Conservation (phyloP, 108 stramenopile species). For the Craspedostauros australis region DNA sequence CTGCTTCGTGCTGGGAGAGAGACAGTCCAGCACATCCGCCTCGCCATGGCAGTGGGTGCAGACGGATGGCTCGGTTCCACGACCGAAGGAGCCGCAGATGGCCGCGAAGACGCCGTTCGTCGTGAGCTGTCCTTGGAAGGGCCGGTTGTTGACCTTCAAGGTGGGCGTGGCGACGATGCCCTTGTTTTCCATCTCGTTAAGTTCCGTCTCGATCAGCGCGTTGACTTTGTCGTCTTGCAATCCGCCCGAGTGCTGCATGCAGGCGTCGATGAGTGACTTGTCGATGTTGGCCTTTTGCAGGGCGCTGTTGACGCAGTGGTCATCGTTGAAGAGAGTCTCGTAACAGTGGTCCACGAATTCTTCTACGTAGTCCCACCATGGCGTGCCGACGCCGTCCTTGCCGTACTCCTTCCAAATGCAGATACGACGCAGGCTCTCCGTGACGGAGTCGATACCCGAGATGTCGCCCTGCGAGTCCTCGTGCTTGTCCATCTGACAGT, state of each 20-base stretch:
- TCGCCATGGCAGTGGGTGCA: slow-evolving; percentile 46
- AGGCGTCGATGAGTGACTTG: slow-evolving; percentile 45
- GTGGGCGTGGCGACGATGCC: slow-evolving; percentile 80
- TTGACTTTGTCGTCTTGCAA: slow-evolving; percentile 58
- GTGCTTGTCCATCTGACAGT: slow-evolving; percentile 39
- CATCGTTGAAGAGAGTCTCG: slow-evolving; percentile 43
- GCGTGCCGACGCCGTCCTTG: slow-evolving; percentile 69
- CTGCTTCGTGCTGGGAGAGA: too few species aligned
- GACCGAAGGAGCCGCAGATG: slow-evolving; percentile 62
- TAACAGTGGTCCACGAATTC: slow-evolving; percentile 69
- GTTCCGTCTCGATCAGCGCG: slow-evolving; percentile 58
- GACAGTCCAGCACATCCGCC: slow-evolving; percentile 17
- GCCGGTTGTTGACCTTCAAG: slow-evolving; percentile 79
- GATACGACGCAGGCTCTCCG: slow-evolving; percentile 78
- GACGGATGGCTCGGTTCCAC: slow-evolving; percentile 68
- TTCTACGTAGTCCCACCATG: slow-evolving; percentile 86
- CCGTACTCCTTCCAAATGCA: slow-evolving; percentile 91
- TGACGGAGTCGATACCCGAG: slow-evolving; percentile 87
- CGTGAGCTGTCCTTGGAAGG: slow-evolving; percentile 74
- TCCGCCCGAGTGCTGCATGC: slow-evolving; percentile 83
- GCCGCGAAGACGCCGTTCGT: slow-evolving; percentile 66
- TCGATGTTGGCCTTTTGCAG: slow-evolving; percentile 62
- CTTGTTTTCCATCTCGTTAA: slow-evolving; percentile 41
- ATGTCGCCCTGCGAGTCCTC: slow-evolving; percentile 61
- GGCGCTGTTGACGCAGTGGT: slow-evolving; percentile 69